Evolutionary conservation across 164 flowering plant species (phyloP).

Genomic region (Liquidambar formosana): DNA sequence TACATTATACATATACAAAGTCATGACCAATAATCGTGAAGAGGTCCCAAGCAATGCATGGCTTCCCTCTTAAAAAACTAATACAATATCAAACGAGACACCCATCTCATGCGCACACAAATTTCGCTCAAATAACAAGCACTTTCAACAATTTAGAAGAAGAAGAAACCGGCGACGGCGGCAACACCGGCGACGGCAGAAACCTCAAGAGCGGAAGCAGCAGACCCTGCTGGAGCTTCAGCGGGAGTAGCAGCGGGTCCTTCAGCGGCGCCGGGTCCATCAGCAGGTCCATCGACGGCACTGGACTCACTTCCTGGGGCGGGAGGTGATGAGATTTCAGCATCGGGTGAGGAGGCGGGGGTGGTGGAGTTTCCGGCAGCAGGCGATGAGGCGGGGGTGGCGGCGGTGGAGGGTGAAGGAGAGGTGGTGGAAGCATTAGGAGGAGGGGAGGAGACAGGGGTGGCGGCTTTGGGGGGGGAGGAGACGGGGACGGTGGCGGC

Average conservation of each 20-base stretch:
- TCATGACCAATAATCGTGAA: no score
- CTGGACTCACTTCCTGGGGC: neutral
- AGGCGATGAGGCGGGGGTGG: slow-evolving; percentile 11
- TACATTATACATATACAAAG: no score
- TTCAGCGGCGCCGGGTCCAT: neutral
- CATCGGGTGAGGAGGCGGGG: slow-evolving; percentile 9
- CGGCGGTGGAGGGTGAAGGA: slow-evolving; percentile 4
- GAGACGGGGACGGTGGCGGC: slow-evolving; percentile 4
- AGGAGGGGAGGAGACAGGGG: slow-evolving; percentile 8
- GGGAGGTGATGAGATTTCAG: slow-evolving; percentile 3
- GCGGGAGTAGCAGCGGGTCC: neutral
- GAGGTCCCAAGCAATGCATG: no score
- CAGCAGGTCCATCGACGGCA: slow-evolving; percentile 4
- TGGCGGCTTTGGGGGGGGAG: slow-evolving; percentile 11
- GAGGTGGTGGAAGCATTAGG: neutral
- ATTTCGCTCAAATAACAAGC: no score
- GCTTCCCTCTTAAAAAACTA: no score
- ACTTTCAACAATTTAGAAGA: slow-evolving; percentile 1
- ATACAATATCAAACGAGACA: no score
- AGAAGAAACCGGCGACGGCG: slow-evolving; percentile 10
- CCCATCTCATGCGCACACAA: no score
- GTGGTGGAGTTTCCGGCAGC: slow-evolving; percentile 4
- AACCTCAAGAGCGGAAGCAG: slow-evolving; percentile 14
- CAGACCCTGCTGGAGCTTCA: neutral
- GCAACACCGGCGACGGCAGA: slow-evolving; percentile 21